Conservation (phyloP, 768 basidiomycete species). For the Postia placenta region DNA sequence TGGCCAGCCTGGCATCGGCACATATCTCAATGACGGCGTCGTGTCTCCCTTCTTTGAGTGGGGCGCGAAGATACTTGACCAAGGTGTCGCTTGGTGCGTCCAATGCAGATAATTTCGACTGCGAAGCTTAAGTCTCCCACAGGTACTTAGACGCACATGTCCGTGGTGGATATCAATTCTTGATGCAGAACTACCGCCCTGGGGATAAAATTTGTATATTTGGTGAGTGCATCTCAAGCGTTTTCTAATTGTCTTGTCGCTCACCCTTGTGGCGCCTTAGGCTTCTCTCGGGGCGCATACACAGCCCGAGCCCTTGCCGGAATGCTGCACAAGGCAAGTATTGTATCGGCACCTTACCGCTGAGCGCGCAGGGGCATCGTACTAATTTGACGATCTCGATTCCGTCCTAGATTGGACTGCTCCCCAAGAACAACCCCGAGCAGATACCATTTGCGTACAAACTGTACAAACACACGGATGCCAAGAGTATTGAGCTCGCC, state of each 20-base stretch:
- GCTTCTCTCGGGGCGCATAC: constrained; percentile 72
- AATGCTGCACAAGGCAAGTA: constrained; percentile 57
- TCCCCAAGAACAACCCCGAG: constrained; percentile 60
- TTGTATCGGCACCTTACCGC: background rate
- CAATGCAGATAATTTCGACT: background rate
- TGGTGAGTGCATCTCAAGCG: constrained; percentile 33
- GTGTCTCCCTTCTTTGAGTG: constrained; percentile 55
- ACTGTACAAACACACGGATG: constrained; percentile 52
- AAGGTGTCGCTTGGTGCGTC: constrained; percentile 64
- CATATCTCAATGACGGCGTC: constrained; percentile 56
- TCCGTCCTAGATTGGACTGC: constrained; percentile 62
- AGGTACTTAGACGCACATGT: constrained; percentile 73
- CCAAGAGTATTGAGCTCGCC: constrained; percentile 38
- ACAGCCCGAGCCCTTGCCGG: constrained; percentile 71
- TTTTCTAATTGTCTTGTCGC: background rate
- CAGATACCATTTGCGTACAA: constrained; percentile 73
- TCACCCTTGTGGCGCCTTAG: constrained; percentile 25
- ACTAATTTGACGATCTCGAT: no score
- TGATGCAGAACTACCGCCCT: constrained; percentile 71
- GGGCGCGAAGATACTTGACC: constrained; percentile 56
- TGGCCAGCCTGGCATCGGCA: constrained; percentile 39
- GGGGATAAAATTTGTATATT: constrained; percentile 76
- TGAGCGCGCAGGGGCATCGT: background rate
- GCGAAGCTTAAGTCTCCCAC: background rate
- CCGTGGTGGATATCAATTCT: constrained; percentile 66